Conservation (phyloP, 768 basidiomycete species). For the Boletales sp. region DNA sequence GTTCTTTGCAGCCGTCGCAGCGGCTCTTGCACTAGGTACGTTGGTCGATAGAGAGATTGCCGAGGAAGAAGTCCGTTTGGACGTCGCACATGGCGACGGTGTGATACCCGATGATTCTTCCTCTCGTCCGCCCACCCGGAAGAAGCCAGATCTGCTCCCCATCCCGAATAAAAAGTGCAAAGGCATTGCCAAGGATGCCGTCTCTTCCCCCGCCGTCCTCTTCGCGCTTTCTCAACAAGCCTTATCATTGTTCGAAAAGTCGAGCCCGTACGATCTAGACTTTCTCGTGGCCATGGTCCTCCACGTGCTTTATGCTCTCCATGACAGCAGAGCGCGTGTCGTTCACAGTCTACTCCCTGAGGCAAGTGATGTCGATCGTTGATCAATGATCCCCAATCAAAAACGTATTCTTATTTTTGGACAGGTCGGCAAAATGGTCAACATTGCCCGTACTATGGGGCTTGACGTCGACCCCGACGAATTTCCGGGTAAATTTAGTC, state of each 20-base stretch:
- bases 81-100: conserved; percentile 16
- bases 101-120: conserved; percentile 21
- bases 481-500: conserved; percentile 41
- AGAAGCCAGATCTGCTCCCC: conserved; percentile 18
- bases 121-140: conserved; percentile 18
- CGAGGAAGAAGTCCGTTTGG: conserved; percentile 27
- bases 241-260: conserved; percentile 41
- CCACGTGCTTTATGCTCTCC: conserved; percentile 51
- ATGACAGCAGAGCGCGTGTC: conserved; percentile 46
- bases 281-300: conserved; percentile 57
- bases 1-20: conserved; percentile 59
- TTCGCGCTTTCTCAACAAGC: conserved; percentile 49
- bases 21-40: conserved; percentile 58
- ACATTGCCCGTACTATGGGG: conserved; percentile 60
- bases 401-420: neutral
- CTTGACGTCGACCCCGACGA: conserved; percentile 59
- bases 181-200: conserved; percentile 26
- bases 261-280: conserved; percentile 48
- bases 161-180: conserved; percentile 23
- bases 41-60: conserved; percentile 31
- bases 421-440: conserved; percentile 69
- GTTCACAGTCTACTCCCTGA: conserved; percentile 30
- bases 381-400: conserved; percentile 21
- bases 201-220: conserved; percentile 36
- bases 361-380: conserved; percentile 27